These are phyloP conservation scores for Ilyonectria mors-panacis DNA, from an alignment of 2,329 filamentous ascomycete genomes.

Conservation along the genomic window DNA sequence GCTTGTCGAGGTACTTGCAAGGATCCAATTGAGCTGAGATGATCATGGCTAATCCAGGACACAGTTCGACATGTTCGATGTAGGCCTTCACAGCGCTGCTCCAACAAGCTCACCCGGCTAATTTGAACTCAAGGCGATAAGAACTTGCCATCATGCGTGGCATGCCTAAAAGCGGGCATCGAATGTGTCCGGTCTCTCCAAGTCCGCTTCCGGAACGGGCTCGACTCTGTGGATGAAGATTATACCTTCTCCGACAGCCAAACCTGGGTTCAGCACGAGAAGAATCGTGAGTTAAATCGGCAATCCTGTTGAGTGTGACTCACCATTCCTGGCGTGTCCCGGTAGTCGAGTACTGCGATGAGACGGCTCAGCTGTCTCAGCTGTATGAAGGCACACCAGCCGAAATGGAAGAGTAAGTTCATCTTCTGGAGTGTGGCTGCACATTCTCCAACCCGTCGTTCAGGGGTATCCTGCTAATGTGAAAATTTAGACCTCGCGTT, in stretches of 20 bases:
- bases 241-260: constrained; percentile 25
- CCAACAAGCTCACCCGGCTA: not conserved
- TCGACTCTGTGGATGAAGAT: constrained; percentile 24
- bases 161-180: constrained; percentile 34
- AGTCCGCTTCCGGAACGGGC: constrained; percentile 36
- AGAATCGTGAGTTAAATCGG: constrained; percentile 6
- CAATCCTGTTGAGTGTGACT: not conserved
- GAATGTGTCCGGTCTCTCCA: constrained; percentile 35
- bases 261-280: constrained; percentile 25
- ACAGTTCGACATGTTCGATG: constrained; percentile 33
- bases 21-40: not conserved
- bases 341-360: constrained; percentile 31
- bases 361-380: constrained; percentile 26
- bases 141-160: constrained; percentile 31
- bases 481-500: not conserved
- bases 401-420: constrained; percentile 10
- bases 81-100: not conserved
- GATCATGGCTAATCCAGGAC: constrained; percentile 4
- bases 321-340: not conserved
- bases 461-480: not conserved
- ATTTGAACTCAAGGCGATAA: constrained; percentile 29
- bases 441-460: not conserved
- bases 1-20: constrained; percentile 32
- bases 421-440: not conserved
- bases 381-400: constrained; percentile 11